phyloP scores from a whole-genome alignment of 176 grass and related monocot genomes.

The Pharus latifolius region DNA sequence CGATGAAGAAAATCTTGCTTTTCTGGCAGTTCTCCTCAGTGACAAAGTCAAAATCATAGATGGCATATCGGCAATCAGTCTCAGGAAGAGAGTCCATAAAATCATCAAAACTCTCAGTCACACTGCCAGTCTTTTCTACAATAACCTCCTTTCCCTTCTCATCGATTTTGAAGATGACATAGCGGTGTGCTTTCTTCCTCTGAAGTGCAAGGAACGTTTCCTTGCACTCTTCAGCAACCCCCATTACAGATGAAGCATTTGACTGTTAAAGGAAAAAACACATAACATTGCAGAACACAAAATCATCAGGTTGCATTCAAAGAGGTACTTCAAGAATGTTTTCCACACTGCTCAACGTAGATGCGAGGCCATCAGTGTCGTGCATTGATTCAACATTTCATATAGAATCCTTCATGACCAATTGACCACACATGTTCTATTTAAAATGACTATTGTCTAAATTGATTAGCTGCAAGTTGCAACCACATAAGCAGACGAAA shows the following conservation, averaged over 20 bases:
- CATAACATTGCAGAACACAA: neutral
- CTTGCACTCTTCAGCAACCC: constrained; percentile 16
- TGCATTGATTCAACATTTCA: neutral
- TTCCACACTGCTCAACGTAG: neutral
- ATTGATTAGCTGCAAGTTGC: neutral
- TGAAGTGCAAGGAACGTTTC: constrained; percentile 18
- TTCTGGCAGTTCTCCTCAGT: constrained; percentile 65
- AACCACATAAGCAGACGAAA: neutral
- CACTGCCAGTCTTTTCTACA: constrained; percentile 14
- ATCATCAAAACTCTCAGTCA: constrained; percentile 32
- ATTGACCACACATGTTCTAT: neutral
- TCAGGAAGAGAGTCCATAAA: constrained; percentile 25
- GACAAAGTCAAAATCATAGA: constrained; percentile 59
- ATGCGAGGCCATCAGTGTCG: neutral
- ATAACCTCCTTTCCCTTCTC: constrained; percentile 35
- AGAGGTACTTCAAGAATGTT: neutral
- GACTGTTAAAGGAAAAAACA: neutral
- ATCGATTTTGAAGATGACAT: constrained; percentile 40
- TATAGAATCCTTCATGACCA: neutral
- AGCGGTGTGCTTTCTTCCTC: constrained; percentile 31
- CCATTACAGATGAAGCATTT: constrained; percentile 27
- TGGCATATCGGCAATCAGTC: constrained; percentile 37
- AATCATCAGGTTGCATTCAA: neutral
- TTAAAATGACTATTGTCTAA: neutral
- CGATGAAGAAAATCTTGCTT: constrained; percentile 67